Conservation (phyloP, 345 rosid species). For the Moringa oleifera region DNA sequence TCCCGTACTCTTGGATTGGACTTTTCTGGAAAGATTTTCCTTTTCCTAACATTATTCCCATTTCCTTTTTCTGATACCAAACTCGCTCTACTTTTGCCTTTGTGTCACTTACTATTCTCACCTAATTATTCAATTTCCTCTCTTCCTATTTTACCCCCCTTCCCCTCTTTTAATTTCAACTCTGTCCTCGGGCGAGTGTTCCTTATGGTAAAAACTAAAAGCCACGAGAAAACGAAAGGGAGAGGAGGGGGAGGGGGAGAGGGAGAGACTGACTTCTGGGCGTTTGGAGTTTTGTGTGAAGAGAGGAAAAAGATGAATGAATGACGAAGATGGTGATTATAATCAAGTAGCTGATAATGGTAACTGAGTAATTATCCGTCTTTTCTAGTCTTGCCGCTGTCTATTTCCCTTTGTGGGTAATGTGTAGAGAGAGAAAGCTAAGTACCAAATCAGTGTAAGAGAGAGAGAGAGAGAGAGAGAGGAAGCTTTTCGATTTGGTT, state of each 20-base stretch:
- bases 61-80: constrained; percentile 56
- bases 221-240: not conserved
- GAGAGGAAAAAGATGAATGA: too few species aligned
- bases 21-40: constrained; percentile 82
- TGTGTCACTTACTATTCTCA: not conserved
- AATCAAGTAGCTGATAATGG: constrained; percentile 27
- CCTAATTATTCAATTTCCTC: not conserved
- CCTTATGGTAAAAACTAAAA: too few species aligned
- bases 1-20: constrained; percentile 94
- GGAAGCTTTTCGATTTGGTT: constrained; percentile 72
- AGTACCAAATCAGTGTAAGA: not conserved
- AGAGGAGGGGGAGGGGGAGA: not conserved
- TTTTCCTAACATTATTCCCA: constrained; percentile 65
- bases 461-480: constrained; percentile 9
- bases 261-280: constrained; percentile 5
- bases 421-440: constrained; percentile 5
- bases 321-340: too few species aligned
- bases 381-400: constrained; percentile 22
- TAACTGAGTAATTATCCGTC: constrained; percentile 28
- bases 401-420: constrained; percentile 24
- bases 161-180: not conserved
- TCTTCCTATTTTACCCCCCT: constrained; percentile 10
- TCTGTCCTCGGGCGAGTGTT: too few species aligned
- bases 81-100: not conserved
- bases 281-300: too few species aligned